Evolutionary conservation across 306 rosid species (phyloP).

Genomic region (Aeschynomene evenia): DNA sequence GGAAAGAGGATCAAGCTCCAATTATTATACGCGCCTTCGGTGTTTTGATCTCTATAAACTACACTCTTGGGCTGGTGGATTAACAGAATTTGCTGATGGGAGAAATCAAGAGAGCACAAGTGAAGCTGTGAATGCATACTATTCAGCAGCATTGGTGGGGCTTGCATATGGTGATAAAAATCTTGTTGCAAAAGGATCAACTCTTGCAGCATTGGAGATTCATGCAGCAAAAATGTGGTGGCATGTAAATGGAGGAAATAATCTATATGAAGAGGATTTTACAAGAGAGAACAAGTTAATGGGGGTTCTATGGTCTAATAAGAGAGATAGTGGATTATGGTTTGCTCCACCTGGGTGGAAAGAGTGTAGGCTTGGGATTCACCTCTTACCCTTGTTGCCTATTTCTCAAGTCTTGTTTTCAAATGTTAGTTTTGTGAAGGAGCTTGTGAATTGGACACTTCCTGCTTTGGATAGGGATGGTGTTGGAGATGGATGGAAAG

Average conservation of each 20-base stretch:
- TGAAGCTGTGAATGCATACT: constrained; percentile 58
- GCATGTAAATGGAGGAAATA: constrained; percentile 39
- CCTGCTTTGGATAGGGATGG: constrained; percentile 52
- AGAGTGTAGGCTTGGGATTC: constrained; percentile 66
- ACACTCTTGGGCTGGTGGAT: constrained; percentile 79
- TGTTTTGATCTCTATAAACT: constrained; percentile 60
- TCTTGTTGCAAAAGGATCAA: constrained; percentile 18
- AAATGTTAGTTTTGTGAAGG: constrained; percentile 34
- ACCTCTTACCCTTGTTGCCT: constrained; percentile 48
- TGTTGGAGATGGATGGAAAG: constrained; percentile 46
- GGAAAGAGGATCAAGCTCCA: constrained; percentile 25
- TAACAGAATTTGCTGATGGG: constrained; percentile 51
- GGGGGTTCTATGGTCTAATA: constrained; percentile 64
- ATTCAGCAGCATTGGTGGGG: constrained; percentile 24
- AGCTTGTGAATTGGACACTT: constrained; percentile 56
- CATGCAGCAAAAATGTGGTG: constrained; percentile 18
- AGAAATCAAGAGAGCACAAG: constrained; percentile 67
- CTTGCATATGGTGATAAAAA: constrained; percentile 7
- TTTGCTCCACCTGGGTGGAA: constrained; percentile 61
- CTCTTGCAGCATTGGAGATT: constrained; percentile 24
- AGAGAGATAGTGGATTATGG: constrained; percentile 34
- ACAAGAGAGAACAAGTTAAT: constrained; percentile 48
- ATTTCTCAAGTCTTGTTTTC: constrained; percentile 3
- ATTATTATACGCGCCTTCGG: constrained; percentile 61
- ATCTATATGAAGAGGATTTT: constrained; percentile 45